phyloP scores from a whole-genome alignment of 2,329 filamentous ascomycete genomes.

The Phialocephala sp. region DNA sequence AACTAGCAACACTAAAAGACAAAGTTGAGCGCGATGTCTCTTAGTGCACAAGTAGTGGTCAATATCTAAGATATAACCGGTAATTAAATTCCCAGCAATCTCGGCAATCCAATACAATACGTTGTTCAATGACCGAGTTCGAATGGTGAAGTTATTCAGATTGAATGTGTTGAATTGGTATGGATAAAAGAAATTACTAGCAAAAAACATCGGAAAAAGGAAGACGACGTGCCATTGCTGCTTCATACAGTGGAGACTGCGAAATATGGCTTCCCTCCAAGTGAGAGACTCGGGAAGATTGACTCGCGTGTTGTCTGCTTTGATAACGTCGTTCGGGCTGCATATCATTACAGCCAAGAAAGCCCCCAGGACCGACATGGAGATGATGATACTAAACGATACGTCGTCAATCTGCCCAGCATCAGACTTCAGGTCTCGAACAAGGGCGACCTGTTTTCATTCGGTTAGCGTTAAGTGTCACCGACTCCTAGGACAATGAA shows the following conservation, averaged over 20 bases:
- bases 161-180: conserved; percentile 81
- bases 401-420: conserved; percentile 10
- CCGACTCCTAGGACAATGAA: not conserved
- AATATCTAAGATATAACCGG: conserved; percentile 73
- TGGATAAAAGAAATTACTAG: conserved; percentile 78
- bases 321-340: conserved; percentile 72
- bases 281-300: conserved; percentile 87
- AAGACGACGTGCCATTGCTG: conserved; percentile 73
- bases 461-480: not conserved
- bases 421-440: not conserved
- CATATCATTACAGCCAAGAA: conserved; percentile 70
- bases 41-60: conserved; percentile 62
- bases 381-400: conserved; percentile 26
- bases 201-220: conserved; percentile 80
- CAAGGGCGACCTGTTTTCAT: not conserved
- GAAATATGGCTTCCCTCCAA: conserved; percentile 76
- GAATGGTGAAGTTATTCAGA: conserved; percentile 70
- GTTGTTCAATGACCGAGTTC: conserved; percentile 75
- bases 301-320: conserved; percentile 76
- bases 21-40: conserved; percentile 68
- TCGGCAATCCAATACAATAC: conserved; percentile 78
- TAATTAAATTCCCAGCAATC: conserved; percentile 74
- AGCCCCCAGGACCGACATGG: conserved; percentile 51
- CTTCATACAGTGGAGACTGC: conserved; percentile 72
- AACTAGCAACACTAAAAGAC: conserved; percentile 60